Conservation (phyloP, 306 rosid genomes). For the Oemleria cerasiformis region DNA sequence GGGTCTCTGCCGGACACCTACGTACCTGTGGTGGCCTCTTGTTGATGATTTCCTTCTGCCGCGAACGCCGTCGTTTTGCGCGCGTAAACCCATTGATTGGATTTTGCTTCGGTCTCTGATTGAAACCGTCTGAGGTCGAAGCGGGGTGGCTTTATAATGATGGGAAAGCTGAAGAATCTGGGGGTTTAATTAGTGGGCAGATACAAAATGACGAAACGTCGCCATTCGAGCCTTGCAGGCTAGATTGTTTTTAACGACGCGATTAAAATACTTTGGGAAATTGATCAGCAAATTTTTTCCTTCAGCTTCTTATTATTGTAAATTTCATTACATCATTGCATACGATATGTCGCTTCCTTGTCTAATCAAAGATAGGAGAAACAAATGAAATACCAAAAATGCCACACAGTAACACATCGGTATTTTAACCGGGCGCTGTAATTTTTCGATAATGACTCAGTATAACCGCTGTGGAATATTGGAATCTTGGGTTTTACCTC, state of each 20-base stretch:
- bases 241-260: conserved; percentile 14
- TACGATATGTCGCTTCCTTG: neutral
- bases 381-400: too few relatives aligned
- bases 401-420: too few relatives aligned
- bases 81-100: neutral
- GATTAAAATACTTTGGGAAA: neutral
- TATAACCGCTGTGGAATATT: too few relatives aligned
- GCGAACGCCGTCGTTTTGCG: conserved; percentile 20
- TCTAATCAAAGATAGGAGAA: too few relatives aligned
- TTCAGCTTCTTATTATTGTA: neutral
- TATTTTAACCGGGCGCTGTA: too few relatives aligned
- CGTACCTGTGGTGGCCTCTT: conserved; percentile 64
- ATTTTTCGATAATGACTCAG: too few relatives aligned
- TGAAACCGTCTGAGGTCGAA: conserved; percentile 4
- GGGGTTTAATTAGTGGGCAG: neutral
- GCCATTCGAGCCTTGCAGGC: conserved; percentile 14
- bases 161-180: neutral
- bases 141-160: conserved; percentile 5
- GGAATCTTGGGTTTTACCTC: too few relatives aligned
- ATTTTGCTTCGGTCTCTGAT: conserved; percentile 6
- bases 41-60: conserved; percentile 50
- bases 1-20: conserved; percentile 75
- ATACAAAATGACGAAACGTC: conserved; percentile 4
- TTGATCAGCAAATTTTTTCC: neutral
- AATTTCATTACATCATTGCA: neutral